A percentile compares a stretch with the other conserved stretches of the same genome.
phyloP scores from a whole-genome alignment of 2,329 filamentous ascomycete genomes.

The Verticillium albo-atrum region DNA sequence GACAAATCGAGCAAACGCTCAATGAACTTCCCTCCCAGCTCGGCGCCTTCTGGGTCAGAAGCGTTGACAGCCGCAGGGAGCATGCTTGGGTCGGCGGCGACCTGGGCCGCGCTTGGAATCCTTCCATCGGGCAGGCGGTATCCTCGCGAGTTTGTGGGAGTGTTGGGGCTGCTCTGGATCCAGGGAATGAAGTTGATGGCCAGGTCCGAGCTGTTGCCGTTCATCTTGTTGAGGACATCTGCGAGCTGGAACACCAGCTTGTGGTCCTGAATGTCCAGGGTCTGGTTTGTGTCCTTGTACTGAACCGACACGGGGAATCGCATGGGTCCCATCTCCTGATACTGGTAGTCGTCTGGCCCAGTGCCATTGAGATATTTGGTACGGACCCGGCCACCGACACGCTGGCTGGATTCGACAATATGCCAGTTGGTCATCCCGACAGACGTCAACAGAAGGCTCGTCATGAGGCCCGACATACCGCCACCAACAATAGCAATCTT shows the following conservation, averaged over 20 bases:
- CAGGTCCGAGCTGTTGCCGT: conserved; percentile 38
- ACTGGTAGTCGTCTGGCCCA: conserved; percentile 53
- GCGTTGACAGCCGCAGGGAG: conserved; percentile 18
- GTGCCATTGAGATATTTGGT: conserved; percentile 50
- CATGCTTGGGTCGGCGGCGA: conserved; percentile 38
- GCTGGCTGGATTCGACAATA: conserved; percentile 51
- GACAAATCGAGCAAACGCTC: conserved; percentile 22
- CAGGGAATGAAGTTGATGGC: conserved; percentile 59
- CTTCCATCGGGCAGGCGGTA: conserved; percentile 44
- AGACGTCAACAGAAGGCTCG: conserved; percentile 38
- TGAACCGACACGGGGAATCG: conserved; percentile 40
- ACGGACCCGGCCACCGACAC: conserved; percentile 56
- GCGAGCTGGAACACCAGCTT: conserved; percentile 58
- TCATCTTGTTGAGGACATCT: conserved; percentile 49
- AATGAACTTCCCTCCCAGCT: conserved; percentile 29
- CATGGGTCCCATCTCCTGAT: conserved; percentile 53
- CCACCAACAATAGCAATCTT: conserved; percentile 54
- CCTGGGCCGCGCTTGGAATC: conserved; percentile 46
- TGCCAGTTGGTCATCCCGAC: conserved; percentile 50
- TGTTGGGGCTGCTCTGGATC: conserved; percentile 46
- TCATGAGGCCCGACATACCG: conserved; percentile 59
- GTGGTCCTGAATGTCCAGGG: conserved; percentile 52
- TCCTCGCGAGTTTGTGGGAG: conserved; percentile 42
- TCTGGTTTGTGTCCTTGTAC: conserved; percentile 45
- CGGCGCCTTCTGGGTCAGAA: conserved; percentile 24